phyloP scores from a whole-genome alignment of 129 eudicot genomes.

The Arctium minus region DNA sequence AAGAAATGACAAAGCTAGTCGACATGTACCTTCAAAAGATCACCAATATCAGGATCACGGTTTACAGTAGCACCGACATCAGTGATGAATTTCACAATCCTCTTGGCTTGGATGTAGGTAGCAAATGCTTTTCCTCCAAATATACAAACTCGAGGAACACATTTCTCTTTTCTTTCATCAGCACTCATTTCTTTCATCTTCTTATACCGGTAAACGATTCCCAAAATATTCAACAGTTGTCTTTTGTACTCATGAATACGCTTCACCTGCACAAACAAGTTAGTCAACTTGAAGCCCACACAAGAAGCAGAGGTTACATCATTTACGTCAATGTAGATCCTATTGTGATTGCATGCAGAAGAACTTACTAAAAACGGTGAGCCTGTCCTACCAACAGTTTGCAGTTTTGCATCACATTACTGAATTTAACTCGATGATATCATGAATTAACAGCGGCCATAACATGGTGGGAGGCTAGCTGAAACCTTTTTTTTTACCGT shows the following conservation, averaged over 20 bases:
- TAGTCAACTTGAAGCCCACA: background rate
- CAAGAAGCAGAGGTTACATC: background rate
- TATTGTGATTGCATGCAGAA: background rate
- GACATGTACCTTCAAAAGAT: slow-evolving; percentile 63
- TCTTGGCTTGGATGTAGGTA: slow-evolving; percentile 89
- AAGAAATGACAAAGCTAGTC: background rate
- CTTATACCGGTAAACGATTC: slow-evolving; percentile 86
- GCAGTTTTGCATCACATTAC: background rate
- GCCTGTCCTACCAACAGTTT: background rate
- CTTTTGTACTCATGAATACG: slow-evolving; percentile 94
- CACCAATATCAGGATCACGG: slow-evolving; percentile 92
- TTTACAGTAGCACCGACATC: slow-evolving; percentile 86
- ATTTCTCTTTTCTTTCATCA: slow-evolving; percentile 60
- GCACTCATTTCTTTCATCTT: slow-evolving; percentile 89
- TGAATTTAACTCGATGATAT: background rate
- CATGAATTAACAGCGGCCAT: background rate
- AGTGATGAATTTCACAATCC: slow-evolving; percentile 87
- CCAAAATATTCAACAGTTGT: slow-evolving; percentile 71
- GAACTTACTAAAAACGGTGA: background rate
- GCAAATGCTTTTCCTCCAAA: slow-evolving; percentile 99
- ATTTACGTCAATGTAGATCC: background rate
- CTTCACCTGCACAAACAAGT: slow-evolving; percentile 50
- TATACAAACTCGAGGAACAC: slow-evolving; percentile 87
- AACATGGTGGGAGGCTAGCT: background rate
- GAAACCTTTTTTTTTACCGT: background rate